Conservation (phyloP, 176 grass and related monocot species). For the Olyra latifolia region DNA sequence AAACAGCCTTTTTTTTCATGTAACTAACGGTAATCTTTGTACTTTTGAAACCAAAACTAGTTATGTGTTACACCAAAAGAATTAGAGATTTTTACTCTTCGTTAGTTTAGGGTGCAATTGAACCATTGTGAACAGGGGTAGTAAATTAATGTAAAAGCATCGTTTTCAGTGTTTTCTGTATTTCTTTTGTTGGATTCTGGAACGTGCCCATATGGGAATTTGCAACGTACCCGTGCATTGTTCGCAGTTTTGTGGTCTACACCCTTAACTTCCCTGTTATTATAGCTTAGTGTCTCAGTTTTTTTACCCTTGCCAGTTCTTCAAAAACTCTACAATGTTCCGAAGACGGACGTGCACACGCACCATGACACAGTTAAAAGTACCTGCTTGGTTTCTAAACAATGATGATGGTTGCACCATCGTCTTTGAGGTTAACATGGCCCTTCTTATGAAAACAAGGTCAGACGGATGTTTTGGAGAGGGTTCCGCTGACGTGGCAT, state of each 20-base stretch:
- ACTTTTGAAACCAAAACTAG: too few relatives aligned
- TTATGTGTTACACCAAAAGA: too few relatives aligned
- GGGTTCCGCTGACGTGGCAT: too few relatives aligned
- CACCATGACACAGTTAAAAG: too few relatives aligned
- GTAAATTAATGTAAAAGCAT: background rate
- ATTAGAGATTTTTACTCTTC: background rate
- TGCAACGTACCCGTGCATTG: background rate
- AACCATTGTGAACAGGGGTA: background rate
- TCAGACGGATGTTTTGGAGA: too few relatives aligned
- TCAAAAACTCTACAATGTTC: too few relatives aligned
- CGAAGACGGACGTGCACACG: background rate
- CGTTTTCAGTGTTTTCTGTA: background rate
- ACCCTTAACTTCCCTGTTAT: background rate
- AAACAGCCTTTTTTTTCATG: background rate
- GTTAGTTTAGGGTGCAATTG: background rate
- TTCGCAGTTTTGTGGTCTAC: background rate
- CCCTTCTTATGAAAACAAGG: too few relatives aligned
- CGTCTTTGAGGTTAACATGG: too few relatives aligned
- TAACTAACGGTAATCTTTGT: background rate
- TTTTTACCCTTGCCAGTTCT: background rate
- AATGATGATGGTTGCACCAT: too few relatives aligned
- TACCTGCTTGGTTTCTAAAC: too few relatives aligned
- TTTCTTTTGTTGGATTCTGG: background rate
- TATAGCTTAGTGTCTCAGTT: background rate
- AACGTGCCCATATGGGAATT: slow-evolving; percentile 6